Percentiles rank a stretch among this genome's conserved stretches.
Evolutionary conservation across 331 rosid species (phyloP).

Genomic region (Acacia concinna): DNA sequence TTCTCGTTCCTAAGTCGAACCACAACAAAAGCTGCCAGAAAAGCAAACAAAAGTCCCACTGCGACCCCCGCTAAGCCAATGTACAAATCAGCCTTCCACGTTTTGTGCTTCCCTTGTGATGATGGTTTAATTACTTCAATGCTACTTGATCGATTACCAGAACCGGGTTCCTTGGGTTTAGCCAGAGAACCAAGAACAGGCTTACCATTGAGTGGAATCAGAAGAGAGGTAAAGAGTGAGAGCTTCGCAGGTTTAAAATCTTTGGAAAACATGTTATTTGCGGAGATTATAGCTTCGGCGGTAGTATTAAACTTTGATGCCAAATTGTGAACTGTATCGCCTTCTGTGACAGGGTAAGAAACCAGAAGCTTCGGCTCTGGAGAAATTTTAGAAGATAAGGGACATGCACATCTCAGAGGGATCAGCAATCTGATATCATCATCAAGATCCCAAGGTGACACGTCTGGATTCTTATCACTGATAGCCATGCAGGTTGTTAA

Average conservation of each 20-base stretch:
- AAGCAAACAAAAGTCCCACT: constrained; percentile 54
- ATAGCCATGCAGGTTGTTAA: constrained; percentile 74
- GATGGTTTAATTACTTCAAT: constrained; percentile 39
- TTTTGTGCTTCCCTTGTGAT: constrained; percentile 53
- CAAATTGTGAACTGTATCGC: constrained; percentile 66
- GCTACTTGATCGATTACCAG: constrained; percentile 40
- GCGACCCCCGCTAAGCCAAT: constrained; percentile 53
- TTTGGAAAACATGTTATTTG: constrained; percentile 52
- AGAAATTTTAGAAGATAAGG: constrained; percentile 46
- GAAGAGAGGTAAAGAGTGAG: constrained; percentile 57
- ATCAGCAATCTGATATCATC: constrained; percentile 46
- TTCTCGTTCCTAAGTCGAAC: constrained; percentile 57
- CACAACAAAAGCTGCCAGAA: constrained; percentile 45
- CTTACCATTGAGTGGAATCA: constrained; percentile 61
- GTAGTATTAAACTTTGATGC: constrained; percentile 69
- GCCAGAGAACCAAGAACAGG: constrained; percentile 49
- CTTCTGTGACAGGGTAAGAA: constrained; percentile 68
- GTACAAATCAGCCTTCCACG: constrained; percentile 51
- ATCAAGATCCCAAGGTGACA: constrained; percentile 56
- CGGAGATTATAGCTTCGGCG: constrained; percentile 52
- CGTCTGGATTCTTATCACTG: constrained; percentile 52
- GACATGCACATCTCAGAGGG: constrained; percentile 83
- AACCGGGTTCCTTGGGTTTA: constrained; percentile 51
- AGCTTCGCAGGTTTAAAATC: constrained; percentile 27
- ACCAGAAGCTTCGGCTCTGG: constrained; percentile 52